These are phyloP conservation scores for Exophiala alcalophila DNA, from an alignment of 2,329 filamentous ascomycete species.

Conservation along the genomic window DNA sequence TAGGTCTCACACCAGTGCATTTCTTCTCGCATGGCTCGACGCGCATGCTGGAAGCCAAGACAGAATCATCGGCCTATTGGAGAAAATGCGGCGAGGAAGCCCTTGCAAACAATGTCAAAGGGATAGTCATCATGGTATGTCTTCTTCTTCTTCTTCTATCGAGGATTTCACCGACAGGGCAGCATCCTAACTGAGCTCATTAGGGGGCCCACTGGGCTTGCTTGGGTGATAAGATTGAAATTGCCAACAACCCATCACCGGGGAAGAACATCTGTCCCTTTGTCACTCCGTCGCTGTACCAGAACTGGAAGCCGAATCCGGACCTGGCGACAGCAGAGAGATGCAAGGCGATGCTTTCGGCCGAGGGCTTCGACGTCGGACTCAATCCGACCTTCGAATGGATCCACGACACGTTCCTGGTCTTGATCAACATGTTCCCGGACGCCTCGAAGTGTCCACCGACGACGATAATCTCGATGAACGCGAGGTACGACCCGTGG, in stretches of 20 bases:
- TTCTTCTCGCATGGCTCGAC: conserved; percentile 70
- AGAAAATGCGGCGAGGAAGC: conserved; percentile 63
- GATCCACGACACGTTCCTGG: conserved; percentile 70
- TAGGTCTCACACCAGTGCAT: conserved; percentile 53
- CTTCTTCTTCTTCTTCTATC: not conserved
- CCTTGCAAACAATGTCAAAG: conserved; percentile 57
- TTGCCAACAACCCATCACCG: conserved; percentile 60
- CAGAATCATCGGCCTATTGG: conserved; percentile 62
- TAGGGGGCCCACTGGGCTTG: conserved; percentile 66
- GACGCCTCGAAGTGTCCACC: conserved; percentile 55
- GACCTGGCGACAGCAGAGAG: conserved; percentile 54
- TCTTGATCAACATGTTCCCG: conserved; percentile 60
- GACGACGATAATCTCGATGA: conserved; percentile 59
- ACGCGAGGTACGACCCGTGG: conserved; percentile 55
- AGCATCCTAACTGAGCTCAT: not conserved
- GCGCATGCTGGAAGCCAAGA: conserved; percentile 68
- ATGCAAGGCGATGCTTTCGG: conserved; percentile 51
- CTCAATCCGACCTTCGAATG: conserved; percentile 61
- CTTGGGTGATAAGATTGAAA: conserved; percentile 55
- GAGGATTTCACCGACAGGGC: too few relatives aligned
- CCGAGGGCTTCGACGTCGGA: conserved; percentile 54
- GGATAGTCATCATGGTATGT: conserved; percentile 62
- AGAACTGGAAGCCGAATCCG: conserved; percentile 58
- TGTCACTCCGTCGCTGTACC: conserved; percentile 64
- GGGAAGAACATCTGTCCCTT: conserved; percentile 63